phyloP scores from a whole-genome alignment of 768 basidiomycete species.

The Naganishia antarctica region DNA sequence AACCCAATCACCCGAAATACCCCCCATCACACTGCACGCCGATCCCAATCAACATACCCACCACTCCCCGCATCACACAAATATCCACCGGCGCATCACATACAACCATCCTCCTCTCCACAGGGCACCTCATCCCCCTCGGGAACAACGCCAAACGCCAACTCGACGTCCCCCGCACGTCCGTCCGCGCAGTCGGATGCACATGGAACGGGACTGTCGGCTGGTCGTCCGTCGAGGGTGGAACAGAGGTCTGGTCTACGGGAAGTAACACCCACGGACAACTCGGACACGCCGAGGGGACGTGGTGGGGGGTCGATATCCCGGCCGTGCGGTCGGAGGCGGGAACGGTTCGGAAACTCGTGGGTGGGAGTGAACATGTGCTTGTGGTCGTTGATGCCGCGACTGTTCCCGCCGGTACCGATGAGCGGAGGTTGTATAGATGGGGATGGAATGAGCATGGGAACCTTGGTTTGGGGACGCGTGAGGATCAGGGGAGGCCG shows the following conservation, averaged over 20 bases:
- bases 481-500: conserved; percentile 57
- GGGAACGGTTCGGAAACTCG: conserved; percentile 47
- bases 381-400: conserved; percentile 50
- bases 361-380: conserved; percentile 83
- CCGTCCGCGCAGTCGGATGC: conserved; percentile 1
- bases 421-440: conserved; percentile 56
- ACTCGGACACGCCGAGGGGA: conserved; percentile 29
- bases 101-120: conserved; percentile 52
- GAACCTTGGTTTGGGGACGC: conserved; percentile 71
- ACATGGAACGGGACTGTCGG: conserved; percentile 47
- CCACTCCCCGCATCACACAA: conserved; percentile 30
- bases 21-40: not conserved
- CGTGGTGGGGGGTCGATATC: not conserved
- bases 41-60: not conserved
- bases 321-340: not conserved
- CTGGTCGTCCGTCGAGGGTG: conserved; percentile 51
- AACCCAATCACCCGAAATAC: not conserved
- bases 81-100: conserved; percentile 58
- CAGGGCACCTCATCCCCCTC: conserved; percentile 55
- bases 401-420: not conserved
- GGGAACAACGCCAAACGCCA: conserved; percentile 50
- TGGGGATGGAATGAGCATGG: conserved; percentile 99
- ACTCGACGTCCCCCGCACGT: conserved; percentile 30
- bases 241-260: conserved; percentile 29
- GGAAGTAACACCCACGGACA: conserved; percentile 42